A percentile compares a stretch with the other conserved stretches of the same genome.
These are phyloP conservation scores for Tuber borchii DNA, from an alignment of 495 filamentous ascomycete species.

Conservation along the genomic window DNA sequence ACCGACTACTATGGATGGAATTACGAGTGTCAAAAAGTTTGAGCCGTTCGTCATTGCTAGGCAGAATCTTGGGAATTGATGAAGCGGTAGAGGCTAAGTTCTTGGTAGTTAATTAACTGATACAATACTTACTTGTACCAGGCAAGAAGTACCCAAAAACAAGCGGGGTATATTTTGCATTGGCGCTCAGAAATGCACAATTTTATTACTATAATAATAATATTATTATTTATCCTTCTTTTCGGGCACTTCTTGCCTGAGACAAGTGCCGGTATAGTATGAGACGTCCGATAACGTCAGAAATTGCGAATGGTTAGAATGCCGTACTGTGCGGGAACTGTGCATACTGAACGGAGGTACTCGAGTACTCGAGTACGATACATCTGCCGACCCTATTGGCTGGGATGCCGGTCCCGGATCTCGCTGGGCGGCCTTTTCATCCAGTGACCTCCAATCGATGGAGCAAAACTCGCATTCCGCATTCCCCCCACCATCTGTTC, in stretches of 20 bases:
- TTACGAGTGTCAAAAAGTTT: neutral
- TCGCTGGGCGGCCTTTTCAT: neutral
- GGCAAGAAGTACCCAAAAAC: no score
- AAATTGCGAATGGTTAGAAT: neutral
- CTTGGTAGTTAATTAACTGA: no score
- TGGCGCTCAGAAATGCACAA: no score
- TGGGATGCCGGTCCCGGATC: neutral
- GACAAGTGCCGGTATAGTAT: neutral
- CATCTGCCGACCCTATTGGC: neutral
- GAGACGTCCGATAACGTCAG: neutral
- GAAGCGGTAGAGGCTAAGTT: neutral
- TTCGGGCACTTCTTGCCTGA: no score
- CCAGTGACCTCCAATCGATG: neutral
- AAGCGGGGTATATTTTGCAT: no score
- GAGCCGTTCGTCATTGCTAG: neutral
- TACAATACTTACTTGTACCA: no score
- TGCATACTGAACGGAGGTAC: neutral
- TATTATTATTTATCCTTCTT: no score
- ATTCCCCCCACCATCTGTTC: neutral
- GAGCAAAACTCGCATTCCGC: neutral
- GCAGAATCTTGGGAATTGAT: neutral
- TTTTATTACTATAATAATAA: no score
- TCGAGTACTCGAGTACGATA: neutral
- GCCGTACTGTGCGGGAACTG: neutral
- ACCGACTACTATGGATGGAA: neutral